Evolutionary conservation across 768 basidiomycete genomes (phyloP).

Genomic region (Coprinopsis sp.): DNA sequence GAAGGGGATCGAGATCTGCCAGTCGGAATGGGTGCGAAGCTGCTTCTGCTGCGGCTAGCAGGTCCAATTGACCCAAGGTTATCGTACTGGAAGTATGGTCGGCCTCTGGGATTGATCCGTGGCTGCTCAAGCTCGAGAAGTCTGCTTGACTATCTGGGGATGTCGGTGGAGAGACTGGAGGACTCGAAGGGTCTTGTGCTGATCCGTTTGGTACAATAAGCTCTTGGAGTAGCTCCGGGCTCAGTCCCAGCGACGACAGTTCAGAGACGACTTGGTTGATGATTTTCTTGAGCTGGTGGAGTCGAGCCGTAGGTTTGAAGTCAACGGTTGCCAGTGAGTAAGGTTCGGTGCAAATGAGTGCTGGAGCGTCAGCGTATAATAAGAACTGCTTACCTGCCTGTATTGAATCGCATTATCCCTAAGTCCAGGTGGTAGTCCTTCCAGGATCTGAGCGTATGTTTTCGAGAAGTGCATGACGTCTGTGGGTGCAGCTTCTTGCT

Average conservation of each 20-base stretch:
- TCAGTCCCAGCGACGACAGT: constrained; percentile 64
- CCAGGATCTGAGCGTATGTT: no score
- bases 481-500: no score
- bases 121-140: neutral
- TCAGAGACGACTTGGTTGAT: constrained; percentile 82
- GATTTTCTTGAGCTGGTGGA: constrained; percentile 92
- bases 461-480: no score
- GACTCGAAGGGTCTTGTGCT: no score
- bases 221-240: constrained; percentile 43
- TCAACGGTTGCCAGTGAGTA: no score
- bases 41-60: constrained; percentile 9
- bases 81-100: neutral
- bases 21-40: constrained; percentile 7
- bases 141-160: neutral
- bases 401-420: no score
- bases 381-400: no score
- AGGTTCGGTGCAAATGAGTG: no score
- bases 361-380: no score
- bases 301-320: no score
- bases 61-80: neutral
- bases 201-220: constrained; percentile 25
- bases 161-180: neutral
- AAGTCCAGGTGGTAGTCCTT: no score
- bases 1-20: constrained; percentile 6
- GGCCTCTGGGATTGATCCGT: neutral